Evolutionary conservation across 495 filamentous ascomycete genomes (phyloP), one percentile per base, ranked within the genome.

Genomic region (Talaromyces liani): DNA sequence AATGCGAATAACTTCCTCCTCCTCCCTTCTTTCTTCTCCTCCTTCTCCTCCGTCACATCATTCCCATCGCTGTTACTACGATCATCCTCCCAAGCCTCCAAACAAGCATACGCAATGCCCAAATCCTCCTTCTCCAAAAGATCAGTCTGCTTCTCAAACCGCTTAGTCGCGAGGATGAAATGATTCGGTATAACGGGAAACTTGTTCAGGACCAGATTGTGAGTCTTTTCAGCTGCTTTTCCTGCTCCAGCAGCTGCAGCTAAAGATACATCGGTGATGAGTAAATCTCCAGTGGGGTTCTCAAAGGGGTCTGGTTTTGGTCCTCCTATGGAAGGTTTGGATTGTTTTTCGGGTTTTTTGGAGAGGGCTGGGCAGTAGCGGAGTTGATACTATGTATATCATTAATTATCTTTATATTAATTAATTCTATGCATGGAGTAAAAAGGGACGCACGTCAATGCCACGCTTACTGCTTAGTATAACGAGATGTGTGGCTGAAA

Each of bases 181-280:
- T 95, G 91, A 58, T 90, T 82, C 0, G 84, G 82, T 33, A 92
- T 90, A 20, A 95, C 81, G 18, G 91, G 88, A 69, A 85, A 95
- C 70, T 92, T 93, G 76, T 93, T 93, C 56, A 95, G 76, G 27
- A 93, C 84, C 41, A 93, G 79, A 63, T 80, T 73, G 72, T 93
- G 89, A 7, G 77, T 76, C 3, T 33, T 29, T 1, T 7, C 41
- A 27, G 4, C 34, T 20, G 1, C 22, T 24, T 24, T 2, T 68
- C 66, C 0, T n/a, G n/a, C n/a, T n/a, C n/a, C n/a, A n/a, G n/a
- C n/a, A n/a, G n/a, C n/a, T n/a, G n/a, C n/a, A n/a, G n/a, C n/a
- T 75, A 72, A 0, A 39, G 83, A 79, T 8, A 88, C 71, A 14
- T 83, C 75, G 45, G 84, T 76, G 63, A 93, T 73, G 62, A 91